These are phyloP conservation scores for Colletotrichum theobromicola DNA, from an alignment of 2,329 filamentous ascomycete species.

Conservation along the genomic window DNA sequence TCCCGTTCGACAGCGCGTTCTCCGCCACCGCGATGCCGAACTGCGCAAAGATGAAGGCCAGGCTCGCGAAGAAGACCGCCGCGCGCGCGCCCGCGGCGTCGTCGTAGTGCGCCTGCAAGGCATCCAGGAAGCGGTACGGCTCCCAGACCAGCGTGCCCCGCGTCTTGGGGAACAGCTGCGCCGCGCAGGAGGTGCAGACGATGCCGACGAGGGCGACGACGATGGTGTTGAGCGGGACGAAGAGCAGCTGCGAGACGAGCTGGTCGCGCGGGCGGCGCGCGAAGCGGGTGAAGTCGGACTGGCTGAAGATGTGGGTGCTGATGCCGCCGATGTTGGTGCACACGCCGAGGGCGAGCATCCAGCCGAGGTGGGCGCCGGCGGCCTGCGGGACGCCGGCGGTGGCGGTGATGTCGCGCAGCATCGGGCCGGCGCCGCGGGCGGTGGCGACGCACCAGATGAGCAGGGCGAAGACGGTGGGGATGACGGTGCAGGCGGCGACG, in stretches of 20 bases:
- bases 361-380: slow-evolving; percentile 23
- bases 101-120: slow-evolving; percentile 22
- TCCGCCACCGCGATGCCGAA: slow-evolving; percentile 25
- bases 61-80: slow-evolving; percentile 24
- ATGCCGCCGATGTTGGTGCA: slow-evolving; percentile 34
- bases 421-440: slow-evolving; percentile 27
- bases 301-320: slow-evolving; percentile 30
- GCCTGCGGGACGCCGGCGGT: slow-evolving; percentile 26
- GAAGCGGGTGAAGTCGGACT: slow-evolving; percentile 35
- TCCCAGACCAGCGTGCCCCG: slow-evolving; percentile 30
- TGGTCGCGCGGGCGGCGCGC: slow-evolving; percentile 32
- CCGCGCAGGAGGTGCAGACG: slow-evolving; percentile 33
- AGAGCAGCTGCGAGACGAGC: slow-evolving; percentile 29
- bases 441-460: slow-evolving; percentile 33
- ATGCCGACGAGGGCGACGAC: slow-evolving; percentile 32
- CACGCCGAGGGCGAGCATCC: slow-evolving; percentile 31
- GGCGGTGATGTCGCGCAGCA: slow-evolving; percentile 26
- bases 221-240: slow-evolving; percentile 30
- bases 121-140: slow-evolving; percentile 30
- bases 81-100: slow-evolving; percentile 13
- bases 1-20: slow-evolving; percentile 25
- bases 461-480: slow-evolving; percentile 31
- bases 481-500: slow-evolving; percentile 26
- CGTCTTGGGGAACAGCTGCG: slow-evolving; percentile 26
- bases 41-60: slow-evolving; percentile 25